Base-by-base conservation (phyloP, 2,329 filamentous ascomycete genomes). In the Neonectria hederae region DNA sequence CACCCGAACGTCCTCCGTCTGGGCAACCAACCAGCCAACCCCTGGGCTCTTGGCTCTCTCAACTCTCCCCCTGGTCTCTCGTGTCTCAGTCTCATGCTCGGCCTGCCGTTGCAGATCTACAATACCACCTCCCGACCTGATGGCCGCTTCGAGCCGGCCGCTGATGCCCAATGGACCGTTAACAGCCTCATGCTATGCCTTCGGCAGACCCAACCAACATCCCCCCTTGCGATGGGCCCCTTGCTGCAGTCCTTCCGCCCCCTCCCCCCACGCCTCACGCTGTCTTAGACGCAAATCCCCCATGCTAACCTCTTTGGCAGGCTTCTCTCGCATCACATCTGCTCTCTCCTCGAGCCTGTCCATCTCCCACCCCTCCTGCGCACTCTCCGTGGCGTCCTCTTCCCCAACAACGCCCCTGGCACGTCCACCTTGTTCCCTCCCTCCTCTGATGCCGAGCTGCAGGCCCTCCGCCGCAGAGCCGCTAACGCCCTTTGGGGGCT, bases 381-480 rank as follows among this genome's bases (percentile, higher is more conserved):
- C 76, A 86, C 89, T 70, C 84, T 92, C 74, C 92, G 96, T 76
- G 88, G 87, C 73, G 87, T 92, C 65, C 83, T 98, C 60, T 98
- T 97, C 77, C 95, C 96, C 70, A 91, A 93, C 80, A 97, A 97
- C 79, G 84, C 87, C 72, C 89, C 91, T 66, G 90, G 89, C 63
- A 86, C 88, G 69, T 83, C 89, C 72, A 84, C 86, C 64, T 81
- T 90, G 69, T 80, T 84, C 56, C 85, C 90, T 55, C 88, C 90
- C 63, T 83, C 84, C 53, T 85, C 85, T 67, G 83, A 89, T 59
- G 83, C 87, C 72, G 86, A 88, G 73, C 81, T 88, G 69, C 82
- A 82, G 55, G 84, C 84, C 71, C 88, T 94, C 73, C 88, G 89
- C 73, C 84, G 84, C 72, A 87, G 86, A 76, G 91, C 91, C 79